These are phyloP conservation scores for Vinca major DNA, from an alignment of 305 asterid genomes.

Conservation along the genomic window DNA sequence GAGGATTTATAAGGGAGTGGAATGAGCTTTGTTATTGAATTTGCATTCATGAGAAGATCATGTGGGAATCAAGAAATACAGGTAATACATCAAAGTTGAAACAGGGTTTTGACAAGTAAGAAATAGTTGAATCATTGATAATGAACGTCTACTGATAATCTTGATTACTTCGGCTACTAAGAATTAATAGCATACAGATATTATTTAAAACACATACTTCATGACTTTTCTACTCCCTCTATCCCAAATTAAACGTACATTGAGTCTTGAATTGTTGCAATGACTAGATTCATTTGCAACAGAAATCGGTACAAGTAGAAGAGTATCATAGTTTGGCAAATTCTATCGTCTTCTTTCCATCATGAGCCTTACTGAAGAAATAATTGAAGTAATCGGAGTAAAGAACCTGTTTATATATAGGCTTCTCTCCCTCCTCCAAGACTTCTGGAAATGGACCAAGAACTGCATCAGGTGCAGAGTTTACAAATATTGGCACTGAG, in stretches of 20 bases:
- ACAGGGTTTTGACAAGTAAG: conserved; percentile 23
- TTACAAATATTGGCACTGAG: conserved; percentile 43
- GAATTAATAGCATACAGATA: no score
- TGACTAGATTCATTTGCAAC: no score
- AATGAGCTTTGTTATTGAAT: conserved; percentile 16
- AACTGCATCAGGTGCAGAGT: conserved; percentile 29
- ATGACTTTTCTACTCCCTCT: no score
- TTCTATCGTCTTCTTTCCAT: conserved; percentile 44
- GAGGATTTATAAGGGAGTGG: conserved; percentile 19
- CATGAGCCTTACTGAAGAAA: conserved; percentile 49
- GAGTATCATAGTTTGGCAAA: conserved; percentile 33
- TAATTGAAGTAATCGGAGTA: conserved; percentile 42
- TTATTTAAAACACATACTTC: no score
- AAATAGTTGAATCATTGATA: conserved; percentile 15
- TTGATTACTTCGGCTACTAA: no score
- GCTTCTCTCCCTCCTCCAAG: conserved; percentile 35
- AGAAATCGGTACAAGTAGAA: no score
- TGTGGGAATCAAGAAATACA: not conserved
- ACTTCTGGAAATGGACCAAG: conserved; percentile 40
- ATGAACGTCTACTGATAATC: not conserved
- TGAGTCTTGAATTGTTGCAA: no score
- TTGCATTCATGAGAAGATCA: not conserved
- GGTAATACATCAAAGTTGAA: no score
- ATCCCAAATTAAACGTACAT: no score
- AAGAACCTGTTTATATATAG: conserved; percentile 30